phyloP scores from a whole-genome alignment of 2,329 filamentous ascomycete genomes.

The Bipolaris zeicola region DNA sequence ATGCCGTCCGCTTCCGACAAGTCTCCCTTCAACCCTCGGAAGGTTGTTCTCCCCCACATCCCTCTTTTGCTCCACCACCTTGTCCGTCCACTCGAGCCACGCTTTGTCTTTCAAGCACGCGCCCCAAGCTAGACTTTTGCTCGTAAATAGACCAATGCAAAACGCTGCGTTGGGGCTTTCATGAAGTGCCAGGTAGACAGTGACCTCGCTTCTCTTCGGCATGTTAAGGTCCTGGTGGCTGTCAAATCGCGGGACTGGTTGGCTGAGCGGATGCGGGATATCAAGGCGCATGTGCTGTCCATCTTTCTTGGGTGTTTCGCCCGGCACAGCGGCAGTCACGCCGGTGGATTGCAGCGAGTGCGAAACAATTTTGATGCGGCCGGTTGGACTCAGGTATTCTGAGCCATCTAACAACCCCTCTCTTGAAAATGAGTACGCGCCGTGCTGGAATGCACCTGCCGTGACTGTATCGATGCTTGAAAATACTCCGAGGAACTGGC shows the following conservation, averaged over 20 bases:
- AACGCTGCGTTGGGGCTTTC: conserved; percentile 20
- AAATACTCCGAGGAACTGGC: conserved; percentile 30
- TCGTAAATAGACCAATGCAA: conserved; percentile 26
- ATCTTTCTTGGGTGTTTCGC: conserved; percentile 7
- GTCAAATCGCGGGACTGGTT: conserved; percentile 3
- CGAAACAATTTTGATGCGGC: conserved; percentile 31
- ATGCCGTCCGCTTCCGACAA: conserved; percentile 22
- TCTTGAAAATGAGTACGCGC: conserved; percentile 32
- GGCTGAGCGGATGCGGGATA: conserved; percentile 29
- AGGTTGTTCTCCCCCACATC: conserved; percentile 14
- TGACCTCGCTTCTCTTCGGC: neutral
- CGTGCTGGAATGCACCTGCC: conserved; percentile 23
- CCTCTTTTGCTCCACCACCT: conserved; percentile 22
- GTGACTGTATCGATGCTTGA: conserved; percentile 28
- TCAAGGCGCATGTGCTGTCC: conserved; percentile 23
- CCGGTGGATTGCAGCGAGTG: conserved; percentile 20
- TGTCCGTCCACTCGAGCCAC: conserved; percentile 16
- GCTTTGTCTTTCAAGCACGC: conserved; percentile 33
- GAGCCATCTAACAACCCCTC: conserved; percentile 30
- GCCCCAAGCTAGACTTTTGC: conserved; percentile 29
- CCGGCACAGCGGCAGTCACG: conserved; percentile 16
- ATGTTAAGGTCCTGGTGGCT: conserved; percentile 8
- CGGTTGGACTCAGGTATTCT: conserved; percentile 28
- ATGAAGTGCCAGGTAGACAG: conserved; percentile 26
- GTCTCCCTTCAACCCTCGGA: conserved; percentile 21